Percentiles rank a stretch among this genome's conserved stretches.
phyloP scores from a whole-genome alignment of 2,329 filamentous ascomycete species.

The Aspergillus floridensis region DNA sequence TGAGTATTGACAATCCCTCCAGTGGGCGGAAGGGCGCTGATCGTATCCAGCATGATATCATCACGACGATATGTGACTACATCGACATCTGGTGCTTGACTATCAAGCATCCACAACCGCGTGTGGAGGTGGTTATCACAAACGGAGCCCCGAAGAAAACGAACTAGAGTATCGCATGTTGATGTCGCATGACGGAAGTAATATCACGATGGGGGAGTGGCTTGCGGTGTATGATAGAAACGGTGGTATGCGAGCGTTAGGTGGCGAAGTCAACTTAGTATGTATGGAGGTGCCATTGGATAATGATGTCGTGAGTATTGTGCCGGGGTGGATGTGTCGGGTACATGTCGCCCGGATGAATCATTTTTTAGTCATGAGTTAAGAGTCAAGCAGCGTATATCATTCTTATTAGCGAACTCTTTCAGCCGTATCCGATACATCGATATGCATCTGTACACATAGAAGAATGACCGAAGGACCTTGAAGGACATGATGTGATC shows the following conservation, averaged over 20 bases:
- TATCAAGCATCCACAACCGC: slow-evolving; percentile 85
- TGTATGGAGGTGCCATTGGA: not conserved
- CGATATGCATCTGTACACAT: no score
- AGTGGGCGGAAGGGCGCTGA: not conserved
- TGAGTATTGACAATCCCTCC: slow-evolving; percentile 29
- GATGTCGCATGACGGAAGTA: not conserved
- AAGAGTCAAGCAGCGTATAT: not conserved
- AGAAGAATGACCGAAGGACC: not conserved
- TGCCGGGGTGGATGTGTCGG: not conserved
- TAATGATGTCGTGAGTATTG: not conserved
- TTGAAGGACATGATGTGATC: not conserved
- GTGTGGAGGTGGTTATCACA: slow-evolving; percentile 40
- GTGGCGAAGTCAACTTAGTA: not conserved
- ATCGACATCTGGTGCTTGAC: slow-evolving; percentile 97
- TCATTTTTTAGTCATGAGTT: not conserved
- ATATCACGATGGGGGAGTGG: not conserved
- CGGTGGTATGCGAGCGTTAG: not conserved
- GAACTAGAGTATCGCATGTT: slow-evolving; percentile 11
- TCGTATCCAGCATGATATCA: slow-evolving; percentile 69
- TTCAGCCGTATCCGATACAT: not conserved
- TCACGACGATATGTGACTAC: slow-evolving; percentile 96
- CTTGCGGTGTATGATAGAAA: not conserved
- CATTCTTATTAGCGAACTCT: not conserved
- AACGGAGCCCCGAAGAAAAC: slow-evolving; percentile 31
- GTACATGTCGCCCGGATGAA: not conserved